Evolutionary conservation across 1,284 basidiomycete species (phyloP), one percentile per base, ranked within the genome.

Genomic region (Naganishia albida): DNA sequence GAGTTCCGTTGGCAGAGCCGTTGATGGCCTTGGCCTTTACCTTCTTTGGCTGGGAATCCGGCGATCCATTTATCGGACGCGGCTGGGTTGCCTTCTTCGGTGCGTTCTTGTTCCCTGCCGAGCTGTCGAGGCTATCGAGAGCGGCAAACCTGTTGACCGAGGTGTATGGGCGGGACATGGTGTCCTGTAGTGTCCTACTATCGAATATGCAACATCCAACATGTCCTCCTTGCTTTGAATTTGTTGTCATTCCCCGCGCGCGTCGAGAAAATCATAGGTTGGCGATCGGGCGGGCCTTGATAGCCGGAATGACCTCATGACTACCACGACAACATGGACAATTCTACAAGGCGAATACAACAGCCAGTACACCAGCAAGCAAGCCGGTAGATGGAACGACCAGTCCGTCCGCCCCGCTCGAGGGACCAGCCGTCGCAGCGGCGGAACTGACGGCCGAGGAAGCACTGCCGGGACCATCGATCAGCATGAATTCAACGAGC

Each of bases 71-170:
- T 15, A n/a, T 7, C 7, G 51, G 51, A 23, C 23, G 20, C n/a
- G 46, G 6, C 46, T 10, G 46, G 8, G 46, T 7, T 43, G 6
- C 16, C 42, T 20, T 43, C 34, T 4, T 6, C 34, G 34, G 10
- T 4, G 42, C 7, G n/a, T 4, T 15, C 23, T n/a, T 54, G 52
- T 38, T 16, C 25, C 18, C 7, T 40, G 20, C 15, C 7, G 34
- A 34, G 34, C 34, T 40, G 40, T 43, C 15, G 34, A 60, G 57
- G 34, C 46, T 50, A 13, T 60, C 57, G 23, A 60, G 57, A 12
- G 57, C 57, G 49, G 57, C 57, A 25, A 60, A 60, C 46, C 57
- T 25, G 46, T 60, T 60, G 57, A n/a, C 57, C 23, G 57, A 60
- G 30, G 57, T 60, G 46, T 39, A 50, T 26, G 57, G 40, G 30